Evolutionary conservation across 805 yeast species (phyloP).

Genomic region (Starmerella bombi): DNA sequence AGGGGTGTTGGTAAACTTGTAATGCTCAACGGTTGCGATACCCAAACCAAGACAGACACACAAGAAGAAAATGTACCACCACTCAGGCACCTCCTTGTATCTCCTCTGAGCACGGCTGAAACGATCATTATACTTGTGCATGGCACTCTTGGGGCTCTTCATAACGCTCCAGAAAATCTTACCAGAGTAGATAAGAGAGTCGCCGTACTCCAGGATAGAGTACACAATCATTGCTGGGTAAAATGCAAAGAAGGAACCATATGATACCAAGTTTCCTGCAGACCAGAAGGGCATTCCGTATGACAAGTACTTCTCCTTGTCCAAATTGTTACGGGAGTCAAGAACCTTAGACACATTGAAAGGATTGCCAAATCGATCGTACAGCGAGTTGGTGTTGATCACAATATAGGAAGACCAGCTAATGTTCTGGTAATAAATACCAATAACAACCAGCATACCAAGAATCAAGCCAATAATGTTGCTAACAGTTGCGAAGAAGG

Average conservation of each 20-base stretch:
- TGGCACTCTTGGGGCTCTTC: conserved; percentile 22
- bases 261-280: conserved; percentile 46
- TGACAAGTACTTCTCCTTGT: conserved; percentile 34
- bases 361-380: conserved; percentile 33
- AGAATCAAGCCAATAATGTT: conserved; percentile 29
- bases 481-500: conserved; percentile 32
- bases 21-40: conserved; percentile 31
- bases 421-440: conserved; percentile 35
- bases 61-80: conserved; percentile 48
- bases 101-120: conserved; percentile 45
- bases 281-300: conserved; percentile 53
- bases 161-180: conserved; percentile 6
- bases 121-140: conserved; percentile 35
- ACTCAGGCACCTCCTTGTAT: conserved; percentile 56
- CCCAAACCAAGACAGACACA: conserved; percentile 35
- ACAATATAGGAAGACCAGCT: conserved; percentile 42
- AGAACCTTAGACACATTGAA: conserved; percentile 35
- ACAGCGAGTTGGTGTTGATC: conserved; percentile 33
- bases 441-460: conserved; percentile 25
- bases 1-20: conserved; percentile 30
- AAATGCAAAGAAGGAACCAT: conserved; percentile 43
- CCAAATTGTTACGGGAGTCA: conserved; percentile 35
- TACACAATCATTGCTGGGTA: conserved; percentile 44
- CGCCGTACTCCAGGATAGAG: conserved; percentile 33
- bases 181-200: conserved; percentile 5